These are phyloP conservation scores for Candida tallmaniae DNA, from an alignment of 805 yeast species.

Conservation along the genomic window DNA sequence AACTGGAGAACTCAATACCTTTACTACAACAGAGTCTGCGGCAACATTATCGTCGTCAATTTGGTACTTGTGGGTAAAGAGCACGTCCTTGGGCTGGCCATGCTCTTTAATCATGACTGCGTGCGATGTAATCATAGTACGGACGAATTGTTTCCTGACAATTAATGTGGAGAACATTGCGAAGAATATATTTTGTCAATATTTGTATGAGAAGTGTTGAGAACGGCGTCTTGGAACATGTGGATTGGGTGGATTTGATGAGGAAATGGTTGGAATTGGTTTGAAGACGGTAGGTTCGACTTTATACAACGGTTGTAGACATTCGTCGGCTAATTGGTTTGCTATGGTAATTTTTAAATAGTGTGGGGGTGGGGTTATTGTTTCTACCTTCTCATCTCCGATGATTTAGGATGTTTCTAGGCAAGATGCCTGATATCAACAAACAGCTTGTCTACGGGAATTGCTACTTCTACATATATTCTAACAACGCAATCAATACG, in stretches of 20 bases:
- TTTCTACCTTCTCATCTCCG: no score
- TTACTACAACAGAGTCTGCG: constrained; percentile 29
- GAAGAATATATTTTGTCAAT: no score
- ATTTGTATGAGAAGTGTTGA: no score
- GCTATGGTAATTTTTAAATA: not conserved
- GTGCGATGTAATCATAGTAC: constrained; percentile 47
- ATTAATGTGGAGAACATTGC: no score
- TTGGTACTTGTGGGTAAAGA: constrained; percentile 48
- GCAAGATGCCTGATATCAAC: no score
- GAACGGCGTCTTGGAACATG: no score
- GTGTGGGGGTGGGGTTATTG: not conserved
- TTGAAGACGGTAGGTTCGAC: no score
- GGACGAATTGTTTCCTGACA: not conserved
- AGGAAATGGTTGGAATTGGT: no score
- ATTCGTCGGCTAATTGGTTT: not conserved
- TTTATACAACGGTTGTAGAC: no score
- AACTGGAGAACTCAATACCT: constrained; percentile 37
- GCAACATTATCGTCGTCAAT: constrained; percentile 43
- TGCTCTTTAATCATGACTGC: constrained; percentile 65
- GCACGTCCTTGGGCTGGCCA: constrained; percentile 60
- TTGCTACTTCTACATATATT: not conserved
- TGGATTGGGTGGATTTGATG: no score
- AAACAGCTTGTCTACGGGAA: not conserved
- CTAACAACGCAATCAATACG: not conserved
- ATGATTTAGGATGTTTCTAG: no score